Conservation (phyloP, 805 yeast species). For the Kazachstania bromeliacearum region DNA sequence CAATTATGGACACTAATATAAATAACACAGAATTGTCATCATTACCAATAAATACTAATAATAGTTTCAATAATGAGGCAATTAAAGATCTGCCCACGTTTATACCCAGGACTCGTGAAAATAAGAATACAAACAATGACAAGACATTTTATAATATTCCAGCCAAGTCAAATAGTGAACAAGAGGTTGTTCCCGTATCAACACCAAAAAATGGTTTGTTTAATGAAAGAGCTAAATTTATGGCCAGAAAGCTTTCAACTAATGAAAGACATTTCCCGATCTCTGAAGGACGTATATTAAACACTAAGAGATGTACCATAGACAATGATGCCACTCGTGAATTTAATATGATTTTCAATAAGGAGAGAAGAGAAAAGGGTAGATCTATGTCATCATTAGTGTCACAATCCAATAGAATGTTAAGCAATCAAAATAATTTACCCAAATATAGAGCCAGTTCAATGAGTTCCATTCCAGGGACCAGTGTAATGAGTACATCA, state of each 20-base stretch:
- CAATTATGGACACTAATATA: background rate
- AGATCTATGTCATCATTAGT: background rate
- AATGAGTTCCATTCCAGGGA: too few relatives aligned
- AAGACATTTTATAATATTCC: background rate
- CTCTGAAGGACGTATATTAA: too few relatives aligned
- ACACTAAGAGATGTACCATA: background rate
- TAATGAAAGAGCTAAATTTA: too few relatives aligned
- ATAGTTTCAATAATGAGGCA: background rate
- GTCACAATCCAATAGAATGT: too few relatives aligned
- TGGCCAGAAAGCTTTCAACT: too few relatives aligned
- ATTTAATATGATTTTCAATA: slow-evolving; percentile 1
- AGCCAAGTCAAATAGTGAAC: background rate
- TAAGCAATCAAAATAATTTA: too few relatives aligned
- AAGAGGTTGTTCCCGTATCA: background rate
- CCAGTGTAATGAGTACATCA: too few relatives aligned
- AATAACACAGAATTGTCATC: too few relatives aligned
- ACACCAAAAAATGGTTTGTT: too few relatives aligned
- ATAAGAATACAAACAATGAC: background rate
- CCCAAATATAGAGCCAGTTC: too few relatives aligned
- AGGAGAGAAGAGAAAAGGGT: background rate
- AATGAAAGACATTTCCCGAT: too few relatives aligned
- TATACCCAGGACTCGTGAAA: background rate
- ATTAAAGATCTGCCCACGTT: background rate
- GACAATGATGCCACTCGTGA: slow-evolving; percentile 5
- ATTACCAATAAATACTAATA: background rate